A percentile compares a stretch with the other conserved stretches of the same genome.
These are phyloP conservation scores for Umbelopsis ramanniana DNA, from an alignment of 192 early-diverging fungal species.

Conservation along the genomic window DNA sequence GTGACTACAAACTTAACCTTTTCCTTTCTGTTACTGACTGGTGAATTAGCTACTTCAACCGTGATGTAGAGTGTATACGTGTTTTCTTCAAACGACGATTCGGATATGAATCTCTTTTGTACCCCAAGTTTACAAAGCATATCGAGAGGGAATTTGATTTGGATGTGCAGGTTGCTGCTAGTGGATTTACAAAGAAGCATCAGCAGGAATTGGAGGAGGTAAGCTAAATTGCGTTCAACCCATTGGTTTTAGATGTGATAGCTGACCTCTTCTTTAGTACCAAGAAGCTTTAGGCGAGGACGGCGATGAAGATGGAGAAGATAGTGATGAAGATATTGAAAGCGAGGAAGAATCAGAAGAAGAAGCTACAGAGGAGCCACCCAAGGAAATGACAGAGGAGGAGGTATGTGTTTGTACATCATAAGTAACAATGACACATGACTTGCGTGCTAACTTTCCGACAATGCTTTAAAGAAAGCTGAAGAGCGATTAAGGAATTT, in stretches of 20 bases:
- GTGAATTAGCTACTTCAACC: constrained; percentile 84
- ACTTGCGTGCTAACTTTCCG: not conserved
- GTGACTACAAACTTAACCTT: not conserved
- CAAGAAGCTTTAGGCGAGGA: constrained; percentile 33
- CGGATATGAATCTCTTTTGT: constrained; percentile 89
- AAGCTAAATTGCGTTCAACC: constrained; percentile 32
- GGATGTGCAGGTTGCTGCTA: constrained; percentile 96
- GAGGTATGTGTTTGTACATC: not conserved
- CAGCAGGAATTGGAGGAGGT: constrained; percentile 87
- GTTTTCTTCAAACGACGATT: constrained; percentile 90
- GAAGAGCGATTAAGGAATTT: constrained; percentile 30
- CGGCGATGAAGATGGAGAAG: constrained; percentile 33
- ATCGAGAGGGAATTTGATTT: constrained; percentile 84
- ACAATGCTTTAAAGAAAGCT: not conserved
- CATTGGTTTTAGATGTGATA: not conserved
- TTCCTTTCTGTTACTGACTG: not conserved
- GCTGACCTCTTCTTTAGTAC: constrained; percentile 26
- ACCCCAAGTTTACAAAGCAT: constrained; percentile 88
- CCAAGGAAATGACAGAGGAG: constrained; percentile 32
- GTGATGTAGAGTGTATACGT: constrained; percentile 98
- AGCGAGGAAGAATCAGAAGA: constrained; percentile 42
- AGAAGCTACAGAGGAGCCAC: constrained; percentile 23
- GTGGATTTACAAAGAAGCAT: constrained; percentile 93
- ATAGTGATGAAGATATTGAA: constrained; percentile 37
- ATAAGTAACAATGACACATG: not conserved